Evolutionary conservation across 106 monocot genomes (phyloP).

Genomic region (Triglochin maritima): DNA sequence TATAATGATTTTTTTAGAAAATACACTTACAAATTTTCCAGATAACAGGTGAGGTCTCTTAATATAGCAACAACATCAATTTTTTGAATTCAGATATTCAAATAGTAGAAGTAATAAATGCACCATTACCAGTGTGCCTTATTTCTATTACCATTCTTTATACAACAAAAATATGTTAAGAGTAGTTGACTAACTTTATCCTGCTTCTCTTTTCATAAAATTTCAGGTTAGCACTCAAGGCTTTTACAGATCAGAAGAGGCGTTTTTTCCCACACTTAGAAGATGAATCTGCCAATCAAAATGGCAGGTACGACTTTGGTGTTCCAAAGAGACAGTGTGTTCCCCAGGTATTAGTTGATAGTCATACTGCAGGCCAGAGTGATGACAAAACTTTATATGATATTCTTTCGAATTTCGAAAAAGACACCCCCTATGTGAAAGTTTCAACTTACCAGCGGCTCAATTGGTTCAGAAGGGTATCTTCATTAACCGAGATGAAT

Average conservation of each 20-base stretch:
- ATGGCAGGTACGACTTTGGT: conserved; percentile 23
- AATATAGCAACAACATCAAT: too few relatives aligned
- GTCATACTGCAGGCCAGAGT: conserved; percentile 13
- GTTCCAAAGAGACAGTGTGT: conserved; percentile 35
- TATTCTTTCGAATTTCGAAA: conserved; percentile 39
- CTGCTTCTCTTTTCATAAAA: too few relatives aligned
- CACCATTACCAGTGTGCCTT: too few relatives aligned
- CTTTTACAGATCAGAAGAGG: conserved; percentile 89
- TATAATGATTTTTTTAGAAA: too few relatives aligned
- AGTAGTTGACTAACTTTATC: too few relatives aligned
- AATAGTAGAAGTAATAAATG: too few relatives aligned
- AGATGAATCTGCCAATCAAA: conserved; percentile 38
- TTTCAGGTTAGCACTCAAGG: conserved; percentile 85
- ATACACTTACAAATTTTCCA: too few relatives aligned
- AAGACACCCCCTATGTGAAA: conserved; percentile 34
- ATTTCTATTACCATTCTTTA: too few relatives aligned
- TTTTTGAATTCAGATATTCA: too few relatives aligned
- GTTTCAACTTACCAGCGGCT: conserved; percentile 60
- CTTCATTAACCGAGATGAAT: conserved; percentile 37
- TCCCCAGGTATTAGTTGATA: conserved; percentile 15
- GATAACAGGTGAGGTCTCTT: too few relatives aligned
- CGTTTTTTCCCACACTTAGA: conserved; percentile 92
- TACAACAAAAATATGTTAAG: too few relatives aligned
- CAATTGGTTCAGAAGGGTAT: conserved; percentile 79
- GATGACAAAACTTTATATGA: conserved; percentile 48